Evolutionary conservation across 2,329 filamentous ascomycete species (phyloP), one percentile per base, ranked within the genome.

Genomic region (Akanthomyces muscarius): DNA sequence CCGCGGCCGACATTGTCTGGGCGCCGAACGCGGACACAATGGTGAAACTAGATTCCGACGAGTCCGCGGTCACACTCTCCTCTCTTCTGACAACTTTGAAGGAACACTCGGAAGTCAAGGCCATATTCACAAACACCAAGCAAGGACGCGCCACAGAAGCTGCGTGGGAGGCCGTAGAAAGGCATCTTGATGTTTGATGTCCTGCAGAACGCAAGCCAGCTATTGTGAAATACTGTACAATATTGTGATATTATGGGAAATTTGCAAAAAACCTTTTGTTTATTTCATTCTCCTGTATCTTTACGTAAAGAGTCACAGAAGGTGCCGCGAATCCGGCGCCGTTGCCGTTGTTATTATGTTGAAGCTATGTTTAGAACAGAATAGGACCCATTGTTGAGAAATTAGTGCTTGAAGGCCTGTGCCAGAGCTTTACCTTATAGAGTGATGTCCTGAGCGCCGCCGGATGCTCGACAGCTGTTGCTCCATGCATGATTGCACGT

Each of bases 1-100:
- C 89, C 62, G 88, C 86, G 68, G 86, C 87, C 21, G 91, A 96
- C 62, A 94, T 97, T 59, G 83, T 97, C 50, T 97, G 91, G 88
- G 85, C 89, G 64, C 85, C 92, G 0, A 95, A 94, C 65, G 86
- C 89, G 69, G 92, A 97, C 65, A 93, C 90, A 0, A 85, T 85
- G 72, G 85, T 90, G 21, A 78, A 80, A 8, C 69, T 93, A 45
- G 83, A 88, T 63, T 81, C 83, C 18, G 77, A 82, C 16, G 79
- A 83, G 14, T 80, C 83, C 1, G 81, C 82, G 0, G 77, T 82
- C 56, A 77, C 80, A 21, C 78, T 97, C 33, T 79, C 80, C 50
- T 78, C 82, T 4, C 83, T 96, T 33, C 70, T 87, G 23, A 79
- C 83, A 14, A 76, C 78, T 7, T 68, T 92, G 41, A 83, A 86